Base-by-base conservation (phyloP, 1,284 basidiomycete species). In the Microbotryum silenes-acaulis region DNA sequence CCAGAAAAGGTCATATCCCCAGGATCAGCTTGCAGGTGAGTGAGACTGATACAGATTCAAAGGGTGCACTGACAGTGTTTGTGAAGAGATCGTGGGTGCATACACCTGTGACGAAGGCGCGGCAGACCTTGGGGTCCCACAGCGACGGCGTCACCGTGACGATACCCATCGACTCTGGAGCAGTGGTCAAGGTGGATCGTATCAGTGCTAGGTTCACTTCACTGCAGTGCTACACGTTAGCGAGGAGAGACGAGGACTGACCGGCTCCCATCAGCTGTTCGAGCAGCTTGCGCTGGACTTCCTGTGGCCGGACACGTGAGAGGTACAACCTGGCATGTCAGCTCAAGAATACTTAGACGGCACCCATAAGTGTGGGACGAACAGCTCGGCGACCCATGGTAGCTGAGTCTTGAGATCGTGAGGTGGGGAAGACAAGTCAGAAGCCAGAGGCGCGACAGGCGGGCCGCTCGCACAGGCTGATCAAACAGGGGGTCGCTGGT, bases 51-150 rank as follows among this genome's bases (percentile, higher is more conserved):
- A 51, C 51, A 46, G n/a, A 6, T 7, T 27, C 16, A 12, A 42
- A 42, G 20, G 21, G 54, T 48, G 18, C 48, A 82, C 89, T 72
- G 70, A 97, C 94, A 1, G 96, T 99, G 75, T 99, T 99, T 55
- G 92, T 96, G 77, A 98, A 98, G 49, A 98, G 82, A 9, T 92
- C 85, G 77, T 99, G 96, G 5, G 96, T 92, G 75, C 96, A 99
- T 23, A 90, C 93, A 58, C 96, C 96, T 72, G 96, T 98, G 31
- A 98, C 80, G 79, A 92, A 98, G 79, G 98, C 97, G 73, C 90
- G 83, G 82, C 96, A 98, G n/a, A 98, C 96, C 81, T 97, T 97
- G 72, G 92, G 90, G 76, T 96, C 91, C 62, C 87, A 89, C 87
- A 96, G 97, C 65, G 88, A 85, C 65, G 97, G 80, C 77, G 97